Percentiles rank a stretch among this genome's conserved stretches.
Conservation (phyloP, 2,329 filamentous ascomycete species). For the Cordyceps militaris region DNA sequence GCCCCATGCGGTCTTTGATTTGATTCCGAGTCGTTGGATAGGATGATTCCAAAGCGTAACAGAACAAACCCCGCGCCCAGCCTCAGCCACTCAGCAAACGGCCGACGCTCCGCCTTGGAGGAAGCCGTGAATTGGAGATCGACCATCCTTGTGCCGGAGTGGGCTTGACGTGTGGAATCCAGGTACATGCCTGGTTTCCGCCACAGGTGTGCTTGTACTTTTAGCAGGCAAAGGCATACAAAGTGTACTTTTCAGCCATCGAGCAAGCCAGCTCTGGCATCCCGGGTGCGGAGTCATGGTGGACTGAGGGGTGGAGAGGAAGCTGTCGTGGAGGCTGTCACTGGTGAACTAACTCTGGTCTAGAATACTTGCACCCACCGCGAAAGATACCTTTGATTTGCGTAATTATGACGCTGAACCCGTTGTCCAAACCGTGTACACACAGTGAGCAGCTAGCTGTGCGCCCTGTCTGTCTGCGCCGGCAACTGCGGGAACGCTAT, state of each 20-base stretch:
- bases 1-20: not conserved
- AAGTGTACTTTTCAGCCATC: not conserved
- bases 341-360: not conserved
- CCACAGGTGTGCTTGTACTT: not conserved
- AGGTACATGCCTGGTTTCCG: not conserved
- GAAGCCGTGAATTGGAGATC: not conserved
- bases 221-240: not conserved
- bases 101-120: not conserved
- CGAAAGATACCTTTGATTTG: conserved; percentile 1
- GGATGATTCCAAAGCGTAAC: conserved; percentile 6
- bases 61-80: not conserved
- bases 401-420: not conserved
- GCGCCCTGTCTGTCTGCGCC: not conserved
- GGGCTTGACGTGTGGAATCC: not conserved
- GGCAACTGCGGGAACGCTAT: not conserved
- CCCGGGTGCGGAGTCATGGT: not conserved
- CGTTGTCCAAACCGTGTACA: not conserved
- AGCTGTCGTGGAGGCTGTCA: not conserved
- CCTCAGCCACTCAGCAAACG: not conserved
- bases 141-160: not conserved
- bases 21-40: not conserved
- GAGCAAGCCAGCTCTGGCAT: not conserved
- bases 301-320: not conserved
- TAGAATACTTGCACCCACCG: conserved; percentile 1
- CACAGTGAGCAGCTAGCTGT: not conserved